Conservation (phyloP, 148 eudicot genomes). For the Limonium bicolor region DNA sequence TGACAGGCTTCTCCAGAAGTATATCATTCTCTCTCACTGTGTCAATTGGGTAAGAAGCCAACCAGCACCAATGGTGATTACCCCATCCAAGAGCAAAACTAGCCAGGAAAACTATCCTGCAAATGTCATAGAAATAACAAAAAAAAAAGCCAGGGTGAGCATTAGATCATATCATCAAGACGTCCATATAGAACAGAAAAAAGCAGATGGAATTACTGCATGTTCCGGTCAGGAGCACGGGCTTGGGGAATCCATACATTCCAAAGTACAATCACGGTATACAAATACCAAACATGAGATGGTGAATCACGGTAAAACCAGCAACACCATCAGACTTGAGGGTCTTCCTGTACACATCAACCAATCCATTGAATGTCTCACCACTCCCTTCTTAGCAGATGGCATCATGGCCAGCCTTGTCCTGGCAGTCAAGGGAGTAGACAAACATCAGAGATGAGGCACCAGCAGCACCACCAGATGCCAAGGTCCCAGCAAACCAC, state of each 20-base stretch:
- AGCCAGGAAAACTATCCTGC: conserved; percentile 6
- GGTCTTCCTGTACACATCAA: conserved; percentile 80
- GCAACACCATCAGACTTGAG: conserved; percentile 50
- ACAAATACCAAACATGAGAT: conserved; percentile 76
- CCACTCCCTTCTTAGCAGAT: conserved; percentile 58
- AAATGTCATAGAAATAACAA: background rate
- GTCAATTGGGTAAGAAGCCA: conserved; percentile 6
- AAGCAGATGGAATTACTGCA: conserved; percentile 31
- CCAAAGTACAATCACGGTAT: conserved; percentile 78
- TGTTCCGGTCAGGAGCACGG: conserved; percentile 38
- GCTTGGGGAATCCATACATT: conserved; percentile 68
- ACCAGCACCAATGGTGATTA: conserved; percentile 7
- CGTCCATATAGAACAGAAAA: too few relatives aligned
- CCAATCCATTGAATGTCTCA: conserved; percentile 61
- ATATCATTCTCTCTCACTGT: conserved; percentile 2
- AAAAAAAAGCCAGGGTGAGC: background rate
- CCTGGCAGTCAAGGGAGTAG: conserved; percentile 66
- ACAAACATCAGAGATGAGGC: conserved; percentile 61
- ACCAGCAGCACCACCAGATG: conserved; percentile 86
- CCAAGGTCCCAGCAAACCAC: conserved; percentile 83
- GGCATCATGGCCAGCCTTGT: conserved; percentile 71
- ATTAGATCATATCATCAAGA: too few relatives aligned
- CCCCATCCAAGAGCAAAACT: conserved; percentile 6
- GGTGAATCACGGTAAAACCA: conserved; percentile 76
- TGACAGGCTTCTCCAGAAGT: conserved; percentile 4